phyloP scores from a whole-genome alignment of 2,329 filamentous ascomycete genomes.

The Trichoderma endophyticum region DNA sequence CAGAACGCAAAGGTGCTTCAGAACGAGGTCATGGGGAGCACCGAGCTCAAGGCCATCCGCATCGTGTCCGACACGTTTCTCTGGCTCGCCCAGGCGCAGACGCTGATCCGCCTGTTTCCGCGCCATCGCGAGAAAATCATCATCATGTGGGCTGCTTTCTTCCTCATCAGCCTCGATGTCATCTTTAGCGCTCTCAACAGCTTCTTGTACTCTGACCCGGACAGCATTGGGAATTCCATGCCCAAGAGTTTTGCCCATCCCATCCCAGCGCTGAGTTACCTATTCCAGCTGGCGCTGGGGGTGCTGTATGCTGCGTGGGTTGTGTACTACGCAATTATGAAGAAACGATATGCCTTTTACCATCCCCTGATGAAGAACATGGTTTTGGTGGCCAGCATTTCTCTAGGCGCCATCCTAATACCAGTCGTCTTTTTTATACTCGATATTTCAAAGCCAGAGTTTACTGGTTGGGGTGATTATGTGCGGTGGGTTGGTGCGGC shows the following conservation, averaged over 20 bases:
- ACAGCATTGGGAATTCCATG: constrained; percentile 53
- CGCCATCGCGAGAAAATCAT: constrained; percentile 96
- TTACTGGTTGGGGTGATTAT: constrained; percentile 92
- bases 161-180: constrained; percentile 84
- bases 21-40: constrained; percentile 73
- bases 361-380: constrained; percentile 90
- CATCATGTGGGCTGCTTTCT: constrained; percentile 98
- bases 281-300: constrained; percentile 84
- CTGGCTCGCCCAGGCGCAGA: constrained; percentile 97
- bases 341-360: constrained; percentile 86
- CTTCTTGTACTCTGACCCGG: constrained; percentile 58
- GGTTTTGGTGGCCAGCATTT: constrained; percentile 72
- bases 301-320: constrained; percentile 91
- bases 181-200: constrained; percentile 90
- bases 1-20: constrained; percentile 78
- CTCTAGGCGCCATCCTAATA: constrained; percentile 76
- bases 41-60: constrained; percentile 84
- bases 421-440: constrained; percentile 91
- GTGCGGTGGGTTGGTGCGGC: constrained; percentile 95
- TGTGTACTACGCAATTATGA: constrained; percentile 88
- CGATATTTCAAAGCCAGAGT: constrained; percentile 79
- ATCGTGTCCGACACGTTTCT: constrained; percentile 95
- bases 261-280: constrained; percentile 84
- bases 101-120: constrained; percentile 89
- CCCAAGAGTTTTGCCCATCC: constrained; percentile 82